These are phyloP conservation scores for Mucor saturninus DNA, from an alignment of 371 early-diverging fungal genomes.

Conservation along the genomic window DNA sequence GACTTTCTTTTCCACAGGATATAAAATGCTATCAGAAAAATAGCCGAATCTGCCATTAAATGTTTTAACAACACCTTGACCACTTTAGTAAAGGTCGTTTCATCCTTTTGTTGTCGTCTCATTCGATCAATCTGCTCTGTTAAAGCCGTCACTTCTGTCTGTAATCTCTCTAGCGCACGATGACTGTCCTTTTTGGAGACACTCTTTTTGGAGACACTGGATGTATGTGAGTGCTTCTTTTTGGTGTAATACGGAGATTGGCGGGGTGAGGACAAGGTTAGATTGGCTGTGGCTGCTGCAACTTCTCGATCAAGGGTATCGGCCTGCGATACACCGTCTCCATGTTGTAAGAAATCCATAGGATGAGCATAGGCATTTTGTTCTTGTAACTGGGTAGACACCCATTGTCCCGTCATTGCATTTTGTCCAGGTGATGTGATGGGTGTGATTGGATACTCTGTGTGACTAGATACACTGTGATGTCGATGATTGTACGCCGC, in stretches of 20 bases:
- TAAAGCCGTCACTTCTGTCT: conserved; percentile 54
- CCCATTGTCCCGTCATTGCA: conserved; percentile 23
- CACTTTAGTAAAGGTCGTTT: conserved; percentile 32
- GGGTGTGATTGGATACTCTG: conserved; percentile 35
- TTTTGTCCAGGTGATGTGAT: conserved; percentile 27
- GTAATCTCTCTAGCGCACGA: conserved; percentile 49
- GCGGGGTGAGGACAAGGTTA: conserved; percentile 27
- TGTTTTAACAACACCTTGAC: conserved; percentile 37
- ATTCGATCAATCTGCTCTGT: conserved; percentile 54
- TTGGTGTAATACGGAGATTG: conserved; percentile 28
- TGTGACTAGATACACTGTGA: conserved; percentile 12
- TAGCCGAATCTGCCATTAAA: conserved; percentile 37
- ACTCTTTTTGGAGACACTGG: background rate
- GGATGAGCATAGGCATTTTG: conserved; percentile 28
- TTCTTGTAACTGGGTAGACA: conserved; percentile 19
- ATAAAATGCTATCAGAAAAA: conserved; percentile 37
- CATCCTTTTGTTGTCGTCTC: conserved; percentile 22
- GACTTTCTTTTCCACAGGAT: conserved; percentile 39
- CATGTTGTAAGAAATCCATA: conserved; percentile 26
- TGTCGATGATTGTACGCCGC: conserved; percentile 5
- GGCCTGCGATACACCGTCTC: conserved; percentile 37
- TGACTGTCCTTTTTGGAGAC: background rate
- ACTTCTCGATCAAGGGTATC: conserved; percentile 53
- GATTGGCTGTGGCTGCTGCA: conserved; percentile 38
- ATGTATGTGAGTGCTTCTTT: conserved; percentile 11